Base-by-base conservation (phyloP, 805 yeast genomes). In the Myxozyma sirexii region DNA sequence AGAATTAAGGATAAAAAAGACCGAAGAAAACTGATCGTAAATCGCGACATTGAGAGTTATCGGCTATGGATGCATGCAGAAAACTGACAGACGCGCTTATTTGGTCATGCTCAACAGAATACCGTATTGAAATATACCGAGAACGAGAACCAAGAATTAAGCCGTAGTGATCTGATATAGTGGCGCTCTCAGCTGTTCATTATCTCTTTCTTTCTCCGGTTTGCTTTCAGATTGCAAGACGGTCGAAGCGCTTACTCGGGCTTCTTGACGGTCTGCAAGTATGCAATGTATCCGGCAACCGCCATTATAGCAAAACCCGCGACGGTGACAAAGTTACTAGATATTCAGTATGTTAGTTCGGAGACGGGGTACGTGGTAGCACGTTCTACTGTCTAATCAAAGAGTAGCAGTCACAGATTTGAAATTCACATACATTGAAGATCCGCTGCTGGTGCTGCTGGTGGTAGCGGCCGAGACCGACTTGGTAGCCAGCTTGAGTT, bases 211-310 rank as follows among this genome's bases (percentile, higher is more conserved):
- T 29, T 10, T 29, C 33, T 29, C 33, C 10, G 33, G 10, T 38
- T 38, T 38, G 17, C n/a, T 2, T n/a, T 19, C n/a, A 13, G n/a
- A 15, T n/a, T n/a, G 8, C n/a, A 15, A 38, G 42, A 38, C 17
- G n/a, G n/a, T 17, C 19, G 12, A 38, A 6, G n/a, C 1, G 15
- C 1, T 19, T 52, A 52, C 27, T 52, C 56, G 42, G 48, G 8
- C 49, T 52, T 52, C 49, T 42, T 35, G 58, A 47, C 42, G 53
- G 58, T 54, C 48, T 54, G 58, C 48, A 47, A 19, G 54, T 54
- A 54, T 26, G 58, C 58, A 41, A 54, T 44, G 54, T 54, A 54
- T 19, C 58, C 58, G n/a, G 54, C 56, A 42, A 43, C 37, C 21
- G 51, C 55, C 45, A 56, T 21, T 3, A 56, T 27, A 23, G 35